phyloP scores from a whole-genome alignment of 163 green algal species.

The Chloromonas sp. region DNA sequence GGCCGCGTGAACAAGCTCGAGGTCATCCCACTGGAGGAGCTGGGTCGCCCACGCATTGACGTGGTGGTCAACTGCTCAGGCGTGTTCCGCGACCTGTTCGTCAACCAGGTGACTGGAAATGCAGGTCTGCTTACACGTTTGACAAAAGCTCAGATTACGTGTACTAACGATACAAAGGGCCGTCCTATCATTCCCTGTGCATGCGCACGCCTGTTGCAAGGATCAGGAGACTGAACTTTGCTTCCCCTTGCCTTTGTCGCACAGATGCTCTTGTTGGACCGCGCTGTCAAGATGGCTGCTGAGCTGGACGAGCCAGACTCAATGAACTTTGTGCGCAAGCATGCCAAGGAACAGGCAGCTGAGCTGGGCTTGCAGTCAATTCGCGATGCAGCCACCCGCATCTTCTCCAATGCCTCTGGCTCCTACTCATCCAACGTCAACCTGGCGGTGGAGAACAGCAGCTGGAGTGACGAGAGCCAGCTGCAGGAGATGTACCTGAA shows the following conservation, averaged over 20 bases:
- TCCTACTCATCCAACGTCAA: slow-evolving; percentile 98
- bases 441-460: slow-evolving; percentile 95
- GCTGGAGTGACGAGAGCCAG: slow-evolving; percentile 84
- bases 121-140: background rate
- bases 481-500: slow-evolving; percentile 95
- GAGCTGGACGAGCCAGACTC: slow-evolving; percentile 95
- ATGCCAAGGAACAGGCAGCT: slow-evolving; percentile 82
- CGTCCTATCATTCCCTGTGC: too few species aligned
- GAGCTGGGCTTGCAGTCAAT: slow-evolving; percentile 73
- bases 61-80: slow-evolving; percentile 99
- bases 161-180: too few species aligned
- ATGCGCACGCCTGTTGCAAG: too few species aligned
- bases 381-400: slow-evolving; percentile 87
- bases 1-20: slow-evolving; percentile 99
- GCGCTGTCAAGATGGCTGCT: slow-evolving; percentile 95
- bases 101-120: slow-evolving; percentile 80
- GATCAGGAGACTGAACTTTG: too few species aligned
- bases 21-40: slow-evolving; percentile 95
- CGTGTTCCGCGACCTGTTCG: slow-evolving; percentile 98
- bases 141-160: background rate
- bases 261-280: slow-evolving; percentile 56
- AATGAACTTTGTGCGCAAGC: slow-evolving; percentile 99
- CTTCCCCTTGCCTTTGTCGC: background rate
- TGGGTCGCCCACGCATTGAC: slow-evolving; percentile 89
- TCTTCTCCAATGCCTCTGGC: slow-evolving; percentile 95